Base-by-base conservation (phyloP, 305 asterid species). In the Fraxinus sp. region DNA sequence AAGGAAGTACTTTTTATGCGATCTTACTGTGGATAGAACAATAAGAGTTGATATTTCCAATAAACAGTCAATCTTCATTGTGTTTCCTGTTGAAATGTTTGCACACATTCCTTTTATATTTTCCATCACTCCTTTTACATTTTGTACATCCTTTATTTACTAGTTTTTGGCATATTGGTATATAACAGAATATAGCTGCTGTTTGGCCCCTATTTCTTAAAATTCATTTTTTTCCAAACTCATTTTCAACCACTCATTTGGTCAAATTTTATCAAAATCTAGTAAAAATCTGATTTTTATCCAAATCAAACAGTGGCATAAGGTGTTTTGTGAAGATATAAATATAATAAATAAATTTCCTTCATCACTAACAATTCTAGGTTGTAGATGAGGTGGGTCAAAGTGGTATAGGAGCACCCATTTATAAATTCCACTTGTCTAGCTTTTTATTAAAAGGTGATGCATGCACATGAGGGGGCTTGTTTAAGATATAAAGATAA, bases 91-190 rank as follows among this genome's bases (percentile, higher is more conserved):
- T 81, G 72, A 43, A 82, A 68, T 43, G 75, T 79, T 77, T 32
- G 55, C 73, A 35, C 81, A 36, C 41, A 35, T 62, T 64, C 43
- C 8, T 26, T 20, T 49, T 70, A 77, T 73, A 73, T 64, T 57
- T 72, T 73, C 80, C 68, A 80, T 43, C 30, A 46, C 81, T 78
- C 82, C 82, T 41, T 85, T 49, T 28, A 13, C 20, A 30, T 26
- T 68, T 28, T 68, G n/a, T 28, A 68, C 39, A 28, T 4, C 37
- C 37, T 68, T 68, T 68, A 10, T 68, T 11, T 68, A 8, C 33
- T 64, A 20, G 4, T 64, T 64, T 68, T 68, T 68, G 33, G 13
- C 33, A 26, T 28, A 10, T 68, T 64, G 32, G 32, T 8, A 7
- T 62, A 9, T 35, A 68, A 68, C 75, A 26, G 37, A 68, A 28